These are phyloP conservation scores for Phalaenopsis hybrid DNA, from an alignment of 116 monocot genomes.

Conservation along the genomic window DNA sequence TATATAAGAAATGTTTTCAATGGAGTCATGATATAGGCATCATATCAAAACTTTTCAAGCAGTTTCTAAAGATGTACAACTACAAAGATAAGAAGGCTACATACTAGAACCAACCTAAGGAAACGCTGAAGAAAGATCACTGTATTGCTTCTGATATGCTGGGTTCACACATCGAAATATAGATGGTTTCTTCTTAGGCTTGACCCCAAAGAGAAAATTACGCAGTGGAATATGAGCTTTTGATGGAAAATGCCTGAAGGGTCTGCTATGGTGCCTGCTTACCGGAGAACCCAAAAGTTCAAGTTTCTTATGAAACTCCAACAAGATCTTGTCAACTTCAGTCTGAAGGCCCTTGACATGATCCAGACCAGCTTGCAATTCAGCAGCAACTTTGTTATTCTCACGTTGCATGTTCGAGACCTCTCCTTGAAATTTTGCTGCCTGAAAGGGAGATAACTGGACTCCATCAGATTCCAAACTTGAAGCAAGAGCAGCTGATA, in stretches of 20 bases:
- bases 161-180: conserved; percentile 63
- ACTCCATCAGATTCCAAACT: conserved; percentile 7
- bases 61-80: not conserved
- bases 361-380: conserved; percentile 48
- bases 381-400: conserved; percentile 62
- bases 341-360: conserved; percentile 40
- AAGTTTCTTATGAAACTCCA: conserved; percentile 25
- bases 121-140: conserved; percentile 26
- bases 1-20: not conserved
- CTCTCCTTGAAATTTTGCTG: conserved; percentile 82
- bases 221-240: conserved; percentile 46
- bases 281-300: conserved; percentile 25
- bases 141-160: conserved; percentile 57
- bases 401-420: conserved; percentile 68
- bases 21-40: not conserved
- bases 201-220: conserved; percentile 55
- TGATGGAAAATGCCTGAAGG: conserved; percentile 29
- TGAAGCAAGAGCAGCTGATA: conserved; percentile 30
- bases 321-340: conserved; percentile 40
- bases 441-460: conserved; percentile 52
- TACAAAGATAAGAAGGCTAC: not conserved
- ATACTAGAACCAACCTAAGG: conserved; percentile 7
- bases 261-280: conserved; percentile 18
- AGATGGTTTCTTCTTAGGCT: conserved; percentile 44
- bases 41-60: not conserved